These are phyloP conservation scores for Barnettozyma vustinii DNA, from an alignment of 805 yeast species.

Conservation along the genomic window DNA sequence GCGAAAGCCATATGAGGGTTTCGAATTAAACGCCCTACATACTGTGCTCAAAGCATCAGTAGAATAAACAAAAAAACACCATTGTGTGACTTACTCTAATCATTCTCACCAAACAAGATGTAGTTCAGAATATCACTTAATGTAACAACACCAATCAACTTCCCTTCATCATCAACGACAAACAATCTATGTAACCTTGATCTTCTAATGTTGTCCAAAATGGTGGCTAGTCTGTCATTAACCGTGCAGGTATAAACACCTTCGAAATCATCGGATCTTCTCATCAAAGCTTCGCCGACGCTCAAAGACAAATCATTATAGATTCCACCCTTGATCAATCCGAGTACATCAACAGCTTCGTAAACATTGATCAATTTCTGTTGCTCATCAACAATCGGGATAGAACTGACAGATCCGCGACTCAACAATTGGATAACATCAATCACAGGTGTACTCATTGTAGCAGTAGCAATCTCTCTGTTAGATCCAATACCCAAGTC, in stretches of 20 bases:
- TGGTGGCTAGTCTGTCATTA: conserved; percentile 78
- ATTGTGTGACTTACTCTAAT: neutral
- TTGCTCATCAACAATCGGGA: conserved; percentile 84
- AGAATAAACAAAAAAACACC: neutral
- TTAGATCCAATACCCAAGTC: conserved; percentile 64
- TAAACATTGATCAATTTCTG: conserved; percentile 76
- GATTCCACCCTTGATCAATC: conserved; percentile 89
- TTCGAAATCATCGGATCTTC: conserved; percentile 92
- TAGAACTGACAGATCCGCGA: conserved; percentile 77
- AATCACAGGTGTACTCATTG: conserved; percentile 87
- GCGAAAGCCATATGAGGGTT: too few relatives aligned
- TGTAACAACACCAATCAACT: conserved; percentile 77
- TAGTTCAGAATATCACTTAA: conserved; percentile 87
- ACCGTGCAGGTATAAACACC: conserved; percentile 95
- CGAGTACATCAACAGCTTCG: conserved; percentile 92
- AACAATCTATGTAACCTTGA: conserved; percentile 88
- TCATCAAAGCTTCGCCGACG: conserved; percentile 93
- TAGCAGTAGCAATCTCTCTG: conserved; percentile 61
- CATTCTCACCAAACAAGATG: conserved; percentile 56
- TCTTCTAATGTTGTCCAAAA: conserved; percentile 88
- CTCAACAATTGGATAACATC: conserved; percentile 85
- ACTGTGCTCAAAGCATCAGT: neutral
- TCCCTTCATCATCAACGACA: conserved; percentile 82
- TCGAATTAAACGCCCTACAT: neutral
- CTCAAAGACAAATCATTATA: conserved; percentile 84